Evolutionary conservation across 306 rosid species (phyloP).

Genomic region (Pyrus betulifolia): DNA sequence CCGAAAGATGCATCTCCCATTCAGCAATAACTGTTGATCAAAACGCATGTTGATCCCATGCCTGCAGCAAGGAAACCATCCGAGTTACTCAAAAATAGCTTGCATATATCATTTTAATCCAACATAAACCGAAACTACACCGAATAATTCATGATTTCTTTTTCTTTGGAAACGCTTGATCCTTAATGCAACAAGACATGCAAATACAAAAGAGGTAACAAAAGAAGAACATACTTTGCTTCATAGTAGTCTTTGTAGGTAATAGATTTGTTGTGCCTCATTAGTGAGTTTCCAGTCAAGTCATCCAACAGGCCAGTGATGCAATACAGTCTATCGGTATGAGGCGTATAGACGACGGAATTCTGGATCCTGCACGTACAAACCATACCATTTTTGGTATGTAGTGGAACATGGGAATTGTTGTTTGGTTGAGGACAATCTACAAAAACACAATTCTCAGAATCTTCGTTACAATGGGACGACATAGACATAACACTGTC

Average conservation of each 20-base stretch:
- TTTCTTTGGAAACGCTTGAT: background rate
- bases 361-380: slow-evolving; percentile 45
- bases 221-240: slow-evolving; percentile 31
- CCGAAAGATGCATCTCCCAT: slow-evolving; percentile 36
- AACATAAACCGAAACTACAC: background rate
- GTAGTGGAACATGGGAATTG: slow-evolving; percentile 2
- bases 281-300: slow-evolving; percentile 46
- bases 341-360: slow-evolving; percentile 64
- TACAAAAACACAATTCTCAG: background rate
- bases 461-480: slow-evolving; percentile 7
- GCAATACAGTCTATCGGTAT: slow-evolving; percentile 39
- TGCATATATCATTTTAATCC: background rate
- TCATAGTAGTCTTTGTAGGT: slow-evolving; percentile 47
- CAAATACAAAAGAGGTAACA: background rate
- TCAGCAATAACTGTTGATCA: slow-evolving; percentile 36
- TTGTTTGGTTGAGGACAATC: slow-evolving; percentile 1
- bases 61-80: slow-evolving; percentile 17
- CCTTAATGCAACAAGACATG: background rate
- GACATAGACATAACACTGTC: slow-evolving; percentile 23
- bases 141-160: background rate
- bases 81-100: background rate
- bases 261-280: slow-evolving; percentile 26
- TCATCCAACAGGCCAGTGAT: slow-evolving; percentile 27
- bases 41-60: slow-evolving; percentile 35
- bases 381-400: slow-evolving; percentile 34